Base-by-base conservation (phyloP, 2,329 filamentous ascomycete species). In the Colletotrichum orbiculare region DNA sequence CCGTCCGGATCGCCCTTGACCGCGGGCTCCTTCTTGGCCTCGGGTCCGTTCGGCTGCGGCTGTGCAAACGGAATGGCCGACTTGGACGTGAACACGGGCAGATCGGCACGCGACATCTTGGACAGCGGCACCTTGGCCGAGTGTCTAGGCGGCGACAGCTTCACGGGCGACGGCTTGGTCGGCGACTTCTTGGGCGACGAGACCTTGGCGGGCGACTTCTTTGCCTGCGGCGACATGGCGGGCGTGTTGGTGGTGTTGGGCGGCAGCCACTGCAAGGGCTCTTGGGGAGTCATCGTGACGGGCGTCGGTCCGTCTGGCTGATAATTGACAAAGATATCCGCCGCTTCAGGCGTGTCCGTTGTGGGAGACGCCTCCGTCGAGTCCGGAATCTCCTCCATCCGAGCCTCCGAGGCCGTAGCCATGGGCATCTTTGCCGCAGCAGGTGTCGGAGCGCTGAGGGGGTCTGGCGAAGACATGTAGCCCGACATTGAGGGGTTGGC, bases 291-390 rank as follows among this genome's bases (percentile, higher is more conserved):
- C 13, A 81, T 67, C 1, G 79, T 56, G 4, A 74, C 71, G 0
- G 85, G 78, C 0, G 75, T 66, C 1, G 84, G 82, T 0, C 85
- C 86, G n/a, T 85, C 81, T 0, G 86, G 85, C 64, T 87, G 83
- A 67, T 87, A 87, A 0, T 79, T 79, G 33, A 88, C 77, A 66
- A 88, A 88, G 25, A 83, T 70, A 54, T 83, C 80, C 1, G 73
- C 66, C 7, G 71, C 69, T 5, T 69, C 53, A 13, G 66, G 42
- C 12, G 67, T 65, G 33, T 66, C 67, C 6, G 66, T 48, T 2
- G 67, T 64, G 17, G 69, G 72, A 2, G 73, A 72, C 9, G 73
- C 64, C 4, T 63, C 54, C 15, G 76, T 75, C 3, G 79, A 77
- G 60, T 74, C 77, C 25, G 69, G 69, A 6, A 71, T 69, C 8